A percentile compares a stretch with the other conserved stretches of the same genome.
Evolutionary conservation across 495 filamentous ascomycete genomes (phyloP).

Genomic region (Penicillium dipodomyicola): DNA sequence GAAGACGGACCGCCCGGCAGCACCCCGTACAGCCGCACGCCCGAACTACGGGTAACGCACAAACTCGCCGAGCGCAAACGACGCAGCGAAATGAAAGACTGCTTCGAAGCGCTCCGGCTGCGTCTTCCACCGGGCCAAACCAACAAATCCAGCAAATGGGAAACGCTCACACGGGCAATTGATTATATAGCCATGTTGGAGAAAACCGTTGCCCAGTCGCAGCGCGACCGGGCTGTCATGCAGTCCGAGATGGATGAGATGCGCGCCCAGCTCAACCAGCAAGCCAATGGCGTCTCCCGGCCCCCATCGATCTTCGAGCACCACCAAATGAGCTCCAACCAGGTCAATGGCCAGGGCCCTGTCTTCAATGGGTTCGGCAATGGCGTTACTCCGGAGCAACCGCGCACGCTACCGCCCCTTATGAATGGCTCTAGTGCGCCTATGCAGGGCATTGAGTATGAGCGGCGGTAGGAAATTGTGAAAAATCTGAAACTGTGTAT

Average conservation of each 20-base stretch:
- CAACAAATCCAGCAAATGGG: constrained; percentile 97
- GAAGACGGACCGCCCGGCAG: constrained; percentile 50
- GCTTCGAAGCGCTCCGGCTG: constrained; percentile 83
- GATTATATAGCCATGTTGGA: constrained; percentile 45
- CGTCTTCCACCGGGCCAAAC: constrained; percentile 83
- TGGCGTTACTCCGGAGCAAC: constrained; percentile 43
- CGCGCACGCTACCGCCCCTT: constrained; percentile 51
- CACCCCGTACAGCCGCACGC: constrained; percentile 89
- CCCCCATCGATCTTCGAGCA: constrained; percentile 41
- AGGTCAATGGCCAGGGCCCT: constrained; percentile 38
- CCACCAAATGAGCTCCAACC: constrained; percentile 37
- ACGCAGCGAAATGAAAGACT: constrained; percentile 95
- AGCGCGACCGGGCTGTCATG: constrained; percentile 50
- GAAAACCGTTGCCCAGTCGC: constrained; percentile 30
- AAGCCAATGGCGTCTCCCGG: constrained; percentile 47
- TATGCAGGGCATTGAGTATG: constrained; percentile 60
- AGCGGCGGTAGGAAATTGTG: constrained; percentile 35
- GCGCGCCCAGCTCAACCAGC: constrained; percentile 48
- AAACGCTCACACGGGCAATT: constrained; percentile 72
- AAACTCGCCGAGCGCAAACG: constrained; percentile 96
- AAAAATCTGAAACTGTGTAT: constrained; percentile 14
- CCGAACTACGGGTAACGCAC: constrained; percentile 90
- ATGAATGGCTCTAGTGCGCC: constrained; percentile 50
- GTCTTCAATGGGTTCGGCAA: constrained; percentile 37
- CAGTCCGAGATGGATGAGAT: constrained; percentile 52